A percentile compares a stretch with the other conserved stretches of the same genome.
These are phyloP conservation scores for Ascoidea tarda DNA, from an alignment of 805 yeast genomes.

Conservation along the genomic window DNA sequence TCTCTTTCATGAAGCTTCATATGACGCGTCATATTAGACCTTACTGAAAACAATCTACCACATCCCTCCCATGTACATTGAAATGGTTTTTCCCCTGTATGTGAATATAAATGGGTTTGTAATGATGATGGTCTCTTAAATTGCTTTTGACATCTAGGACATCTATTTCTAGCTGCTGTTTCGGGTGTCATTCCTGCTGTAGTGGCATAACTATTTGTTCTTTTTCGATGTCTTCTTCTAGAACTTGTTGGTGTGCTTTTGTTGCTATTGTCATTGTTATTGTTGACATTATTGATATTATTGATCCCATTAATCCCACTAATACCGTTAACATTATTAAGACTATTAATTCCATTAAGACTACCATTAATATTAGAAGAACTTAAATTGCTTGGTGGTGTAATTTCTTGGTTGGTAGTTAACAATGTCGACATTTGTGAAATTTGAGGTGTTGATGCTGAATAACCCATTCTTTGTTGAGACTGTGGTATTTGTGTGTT, in stretches of 20 bases:
- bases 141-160: slow-evolving; percentile 50
- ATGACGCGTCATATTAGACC: slow-evolving; percentile 75
- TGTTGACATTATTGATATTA: slow-evolving; percentile 8
- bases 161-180: slow-evolving; percentile 30
- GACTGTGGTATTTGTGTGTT: background rate
- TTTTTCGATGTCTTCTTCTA: background rate
- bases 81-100: slow-evolving; percentile 72
- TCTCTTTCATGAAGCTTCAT: slow-evolving; percentile 42
- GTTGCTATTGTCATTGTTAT: background rate
- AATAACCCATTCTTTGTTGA: background rate
- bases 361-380: slow-evolving; percentile 1
- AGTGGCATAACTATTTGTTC: slow-evolving; percentile 3
- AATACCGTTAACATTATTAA: slow-evolving; percentile 2
- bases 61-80: slow-evolving; percentile 52
- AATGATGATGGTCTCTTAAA: slow-evolving; percentile 77
- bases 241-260: slow-evolving; percentile 5
- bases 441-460: background rate
- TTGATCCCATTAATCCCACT: slow-evolving; percentile 7
- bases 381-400: slow-evolving; percentile 14
- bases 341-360: no score
- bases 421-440: background rate
- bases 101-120: slow-evolving; percentile 67
- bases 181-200: slow-evolving; percentile 26
- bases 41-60: slow-evolving; percentile 55
- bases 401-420: slow-evolving; percentile 9